Percentiles rank a stretch among this genome's conserved stretches.
These are phyloP conservation scores for Decorospora gaudefroyi DNA, from an alignment of 2,329 filamentous ascomycete genomes.

Conservation along the genomic window DNA sequence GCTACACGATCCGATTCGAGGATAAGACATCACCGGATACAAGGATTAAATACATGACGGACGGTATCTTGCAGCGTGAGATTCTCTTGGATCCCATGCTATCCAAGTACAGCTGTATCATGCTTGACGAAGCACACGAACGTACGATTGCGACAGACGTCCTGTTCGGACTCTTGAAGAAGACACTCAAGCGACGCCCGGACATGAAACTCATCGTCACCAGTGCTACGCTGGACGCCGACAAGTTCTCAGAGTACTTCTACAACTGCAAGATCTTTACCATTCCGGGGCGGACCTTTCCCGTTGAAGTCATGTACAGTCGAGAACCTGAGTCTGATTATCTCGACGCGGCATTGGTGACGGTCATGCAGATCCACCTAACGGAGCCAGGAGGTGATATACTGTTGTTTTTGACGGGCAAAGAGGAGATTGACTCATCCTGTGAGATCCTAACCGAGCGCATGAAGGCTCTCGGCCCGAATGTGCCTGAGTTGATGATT, in stretches of 20 bases:
- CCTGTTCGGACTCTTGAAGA: constrained; percentile 93
- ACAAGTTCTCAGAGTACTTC: constrained; percentile 97
- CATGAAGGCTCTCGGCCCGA: constrained; percentile 92
- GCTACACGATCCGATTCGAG: constrained; percentile 99
- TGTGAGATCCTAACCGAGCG: constrained; percentile 92
- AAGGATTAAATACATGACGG: constrained; percentile 98
- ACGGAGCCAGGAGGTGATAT: constrained; percentile 93
- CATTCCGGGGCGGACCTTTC: constrained; percentile 92
- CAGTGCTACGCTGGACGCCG: constrained; percentile 95
- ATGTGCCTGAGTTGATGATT: constrained; percentile 88
- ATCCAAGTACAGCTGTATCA: constrained; percentile 93
- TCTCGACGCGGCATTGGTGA: constrained; percentile 88
- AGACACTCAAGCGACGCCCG: constrained; percentile 76
- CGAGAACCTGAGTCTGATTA: constrained; percentile 96
- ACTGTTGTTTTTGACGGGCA: constrained; percentile 92
- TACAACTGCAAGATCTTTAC: constrained; percentile 95
- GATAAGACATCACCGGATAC: constrained; percentile 89
- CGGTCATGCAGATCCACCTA: constrained; percentile 97
- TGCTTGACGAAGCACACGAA: constrained; percentile 98
- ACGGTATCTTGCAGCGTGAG: constrained; percentile 96
- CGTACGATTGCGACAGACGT: constrained; percentile 96
- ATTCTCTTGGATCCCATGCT: constrained; percentile 95
- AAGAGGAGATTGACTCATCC: constrained; percentile 95
- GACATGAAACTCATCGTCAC: constrained; percentile 99
- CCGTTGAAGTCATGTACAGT: constrained; percentile 94